Conservation (phyloP, 2,329 filamentous ascomycete genomes). For the Daldinia sp. region DNA sequence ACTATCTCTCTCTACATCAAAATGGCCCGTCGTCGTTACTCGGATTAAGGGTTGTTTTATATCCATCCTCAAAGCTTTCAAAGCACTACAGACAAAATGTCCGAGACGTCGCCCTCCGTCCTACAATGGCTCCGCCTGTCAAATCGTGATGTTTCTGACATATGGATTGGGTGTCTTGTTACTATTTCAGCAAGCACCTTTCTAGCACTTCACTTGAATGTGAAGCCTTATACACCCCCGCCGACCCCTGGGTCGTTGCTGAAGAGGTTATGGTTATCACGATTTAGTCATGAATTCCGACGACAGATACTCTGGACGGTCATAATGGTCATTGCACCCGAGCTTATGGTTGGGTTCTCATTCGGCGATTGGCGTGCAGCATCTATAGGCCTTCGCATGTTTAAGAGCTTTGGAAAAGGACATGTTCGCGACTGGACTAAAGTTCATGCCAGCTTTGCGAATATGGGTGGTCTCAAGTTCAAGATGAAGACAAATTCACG, state of each 20-base stretch:
- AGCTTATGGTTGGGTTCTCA: constrained; percentile 6
- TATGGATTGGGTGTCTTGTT: constrained; percentile 5
- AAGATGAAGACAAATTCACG: constrained; percentile 1
- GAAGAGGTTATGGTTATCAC: not conserved
- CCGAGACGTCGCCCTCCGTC: not conserved
- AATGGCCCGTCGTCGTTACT: not conserved
- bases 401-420: constrained; percentile 1
- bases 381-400: constrained; percentile 1
- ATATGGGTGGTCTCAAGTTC: constrained; percentile 4
- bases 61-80: not conserved
- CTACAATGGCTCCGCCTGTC: constrained; percentile 8
- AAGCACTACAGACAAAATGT: not conserved
- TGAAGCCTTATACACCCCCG: constrained; percentile 3
- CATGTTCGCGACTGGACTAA: not conserved
- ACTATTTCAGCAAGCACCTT: constrained; percentile 4
- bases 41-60: not conserved
- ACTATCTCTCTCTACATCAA: not conserved
- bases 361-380: constrained; percentile 9
- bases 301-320: constrained; percentile 1
- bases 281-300: constrained; percentile 1
- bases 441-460: constrained; percentile 5
- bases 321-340: constrained; percentile 7
- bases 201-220: constrained; percentile 6
- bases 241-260: not conserved
- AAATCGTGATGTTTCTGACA: constrained; percentile 10